These are phyloP conservation scores for Vigna mungo DNA, from an alignment of 306 rosid species.

Conservation along the genomic window DNA sequence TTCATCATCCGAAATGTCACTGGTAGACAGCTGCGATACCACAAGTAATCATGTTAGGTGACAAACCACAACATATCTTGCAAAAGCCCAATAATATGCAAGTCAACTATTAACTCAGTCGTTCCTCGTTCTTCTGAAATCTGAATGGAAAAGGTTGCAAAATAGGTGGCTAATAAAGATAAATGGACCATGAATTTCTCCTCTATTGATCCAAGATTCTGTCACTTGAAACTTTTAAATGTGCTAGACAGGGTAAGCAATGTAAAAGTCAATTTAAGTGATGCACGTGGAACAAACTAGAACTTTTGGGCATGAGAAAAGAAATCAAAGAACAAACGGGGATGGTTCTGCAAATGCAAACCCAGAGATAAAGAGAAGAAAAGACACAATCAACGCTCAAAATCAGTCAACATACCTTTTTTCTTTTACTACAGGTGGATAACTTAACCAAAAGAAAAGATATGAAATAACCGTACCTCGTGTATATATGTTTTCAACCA, in stretches of 20 bases:
- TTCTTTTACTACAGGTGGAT: conserved; percentile 11
- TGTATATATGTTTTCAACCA: conserved; percentile 85
- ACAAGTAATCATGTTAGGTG: conserved; percentile 25
- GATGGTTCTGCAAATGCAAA: conserved; percentile 17
- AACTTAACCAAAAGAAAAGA: conserved; percentile 11
- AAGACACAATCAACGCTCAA: conserved; percentile 10
- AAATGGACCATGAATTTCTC: neutral
- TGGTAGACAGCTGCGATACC: conserved; percentile 73
- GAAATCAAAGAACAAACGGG: conserved; percentile 29
- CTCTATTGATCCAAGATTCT: conserved; percentile 12
- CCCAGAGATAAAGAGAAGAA: conserved; percentile 17
- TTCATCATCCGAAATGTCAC: conserved; percentile 80
- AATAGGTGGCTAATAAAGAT: conserved; percentile 7
- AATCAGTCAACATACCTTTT: conserved; percentile 2
- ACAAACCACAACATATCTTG: conserved; percentile 11
- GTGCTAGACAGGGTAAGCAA: neutral
- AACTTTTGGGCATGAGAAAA: conserved; percentile 12
- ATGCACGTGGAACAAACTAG: conserved; percentile 2
- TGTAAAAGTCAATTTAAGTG: conserved; percentile 2
- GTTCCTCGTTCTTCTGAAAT: conserved; percentile 24
- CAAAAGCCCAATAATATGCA: conserved; percentile 28
- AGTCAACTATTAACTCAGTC: conserved; percentile 2
- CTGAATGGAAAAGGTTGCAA: conserved; percentile 35
- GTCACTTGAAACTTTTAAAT: conserved; percentile 30
- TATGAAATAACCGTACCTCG: conserved; percentile 65